phyloP scores from a whole-genome alignment of 2,329 filamentous ascomycete species.

The Lasiodiplodia sp. region DNA sequence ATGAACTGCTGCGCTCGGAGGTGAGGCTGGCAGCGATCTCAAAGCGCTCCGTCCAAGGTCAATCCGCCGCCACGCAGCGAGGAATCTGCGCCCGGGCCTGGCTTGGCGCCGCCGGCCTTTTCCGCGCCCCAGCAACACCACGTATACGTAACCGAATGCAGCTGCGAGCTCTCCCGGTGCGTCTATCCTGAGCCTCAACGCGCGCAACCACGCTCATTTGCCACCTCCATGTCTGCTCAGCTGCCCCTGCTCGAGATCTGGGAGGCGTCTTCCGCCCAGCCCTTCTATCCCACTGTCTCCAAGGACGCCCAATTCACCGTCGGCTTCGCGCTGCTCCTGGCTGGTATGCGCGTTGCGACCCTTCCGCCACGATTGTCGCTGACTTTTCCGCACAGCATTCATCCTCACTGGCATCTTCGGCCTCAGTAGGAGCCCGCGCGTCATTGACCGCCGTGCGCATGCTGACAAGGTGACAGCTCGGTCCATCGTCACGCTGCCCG shows the following conservation, averaged over 20 bases:
- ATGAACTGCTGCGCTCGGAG: slow-evolving; percentile 25
- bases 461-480: slow-evolving; percentile 67
- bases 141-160: slow-evolving; percentile 21
- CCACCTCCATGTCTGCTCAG: slow-evolving; percentile 27
- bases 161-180: slow-evolving; percentile 15
- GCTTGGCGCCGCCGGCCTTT: not conserved
- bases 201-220: slow-evolving; percentile 7
- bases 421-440: slow-evolving; percentile 67
- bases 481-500: slow-evolving; percentile 75
- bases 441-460: not conserved
- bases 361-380: slow-evolving; percentile 34
- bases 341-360: slow-evolving; percentile 57
- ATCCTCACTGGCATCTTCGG: slow-evolving; percentile 80
- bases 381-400: slow-evolving; percentile 58
- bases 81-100: slow-evolving; percentile 7
- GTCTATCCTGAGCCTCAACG: slow-evolving; percentile 13
- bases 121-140: slow-evolving; percentile 28
- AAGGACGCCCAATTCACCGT: slow-evolving; percentile 87
- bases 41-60: slow-evolving; percentile 22
- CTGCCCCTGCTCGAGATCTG: slow-evolving; percentile 79
- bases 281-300: slow-evolving; percentile 79
- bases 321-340: slow-evolving; percentile 76
- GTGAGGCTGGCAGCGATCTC: slow-evolving; percentile 25
- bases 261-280: slow-evolving; percentile 88
- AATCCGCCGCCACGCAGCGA: slow-evolving; percentile 5